Evolutionary conservation across 768 basidiomycete genomes (phyloP).

Genomic region (Trametes gibbosa): DNA sequence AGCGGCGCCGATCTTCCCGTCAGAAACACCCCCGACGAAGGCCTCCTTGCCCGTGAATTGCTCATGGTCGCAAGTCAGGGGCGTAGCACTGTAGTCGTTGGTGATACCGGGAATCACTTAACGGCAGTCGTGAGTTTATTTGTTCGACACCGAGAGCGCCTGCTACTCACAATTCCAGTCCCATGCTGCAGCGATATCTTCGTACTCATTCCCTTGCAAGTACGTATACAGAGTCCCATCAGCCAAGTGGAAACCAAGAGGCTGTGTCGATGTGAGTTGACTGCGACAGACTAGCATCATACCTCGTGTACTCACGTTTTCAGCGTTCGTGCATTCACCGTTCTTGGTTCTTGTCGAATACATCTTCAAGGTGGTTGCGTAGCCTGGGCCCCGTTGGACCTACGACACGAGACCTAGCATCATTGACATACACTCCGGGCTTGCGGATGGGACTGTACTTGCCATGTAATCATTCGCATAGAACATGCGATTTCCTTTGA

Average conservation of each 20-base stretch:
- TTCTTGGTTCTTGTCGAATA: constrained; percentile 56
- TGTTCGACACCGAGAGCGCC: too few relatives aligned
- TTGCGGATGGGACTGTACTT: too few relatives aligned
- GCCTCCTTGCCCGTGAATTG: constrained; percentile 44
- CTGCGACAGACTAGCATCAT: background rate
- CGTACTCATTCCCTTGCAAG: constrained; percentile 64
- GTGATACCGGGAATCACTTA: constrained; percentile 68
- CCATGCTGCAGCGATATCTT: constrained; percentile 70
- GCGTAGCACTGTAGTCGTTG: constrained; percentile 56
- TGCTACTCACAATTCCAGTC: constrained; percentile 55
- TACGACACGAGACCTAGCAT: constrained; percentile 22
- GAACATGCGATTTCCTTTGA: constrained; percentile 62
- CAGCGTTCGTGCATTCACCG: constrained; percentile 62
- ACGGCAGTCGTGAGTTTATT: background rate
- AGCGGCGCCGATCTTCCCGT: constrained; percentile 52
- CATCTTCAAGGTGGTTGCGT: constrained; percentile 63
- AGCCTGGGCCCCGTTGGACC: constrained; percentile 61
- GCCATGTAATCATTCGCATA: constrained; percentile 72
- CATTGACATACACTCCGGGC: too few relatives aligned
- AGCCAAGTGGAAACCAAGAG: constrained; percentile 65
- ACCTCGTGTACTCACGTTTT: constrained; percentile 45
- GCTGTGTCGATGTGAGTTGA: constrained; percentile 31
- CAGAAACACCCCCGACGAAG: constrained; percentile 68
- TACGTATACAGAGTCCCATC: constrained; percentile 67
- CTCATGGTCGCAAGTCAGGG: constrained; percentile 46